These are phyloP conservation scores for sweet orange (Citrus sinensis) DNA, from an alignment of 345 rosid species.

Conservation along the genomic window DNA sequence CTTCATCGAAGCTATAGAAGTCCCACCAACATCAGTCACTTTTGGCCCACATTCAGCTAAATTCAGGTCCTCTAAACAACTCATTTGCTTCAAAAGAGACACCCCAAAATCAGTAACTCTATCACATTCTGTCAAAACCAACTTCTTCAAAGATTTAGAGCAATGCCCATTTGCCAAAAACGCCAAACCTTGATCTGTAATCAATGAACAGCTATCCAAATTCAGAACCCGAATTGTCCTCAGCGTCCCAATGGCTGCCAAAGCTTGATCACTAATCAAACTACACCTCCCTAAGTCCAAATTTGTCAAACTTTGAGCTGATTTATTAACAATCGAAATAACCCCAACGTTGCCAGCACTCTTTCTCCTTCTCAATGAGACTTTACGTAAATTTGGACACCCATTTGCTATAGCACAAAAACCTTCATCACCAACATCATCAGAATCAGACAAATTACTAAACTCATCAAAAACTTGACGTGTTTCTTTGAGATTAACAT, in stretches of 20 bases:
- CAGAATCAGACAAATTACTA: not conserved
- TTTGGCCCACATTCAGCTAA: constrained; percentile 44
- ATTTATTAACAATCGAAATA: constrained; percentile 14
- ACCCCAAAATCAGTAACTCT: constrained; percentile 38
- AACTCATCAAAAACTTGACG: not conserved
- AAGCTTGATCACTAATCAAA: constrained; percentile 33
- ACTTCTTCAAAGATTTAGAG: constrained; percentile 29
- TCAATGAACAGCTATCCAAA: constrained; percentile 34
- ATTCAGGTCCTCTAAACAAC: constrained; percentile 45
- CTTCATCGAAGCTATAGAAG: constrained; percentile 25
- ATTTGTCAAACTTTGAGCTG: constrained; percentile 22
- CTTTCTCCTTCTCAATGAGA: constrained; percentile 31
- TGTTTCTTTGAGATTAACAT: constrained; percentile 22
- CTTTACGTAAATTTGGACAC: constrained; percentile 27
- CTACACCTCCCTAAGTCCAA: constrained; percentile 41
- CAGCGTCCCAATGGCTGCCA: constrained; percentile 26
- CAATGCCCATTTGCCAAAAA: constrained; percentile 30
- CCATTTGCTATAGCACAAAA: constrained; percentile 28
- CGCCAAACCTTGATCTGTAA: constrained; percentile 35
- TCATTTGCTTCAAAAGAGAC: constrained; percentile 25
- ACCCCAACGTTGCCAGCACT: constrained; percentile 33
- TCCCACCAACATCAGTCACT: constrained; percentile 39
- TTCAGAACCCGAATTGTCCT: constrained; percentile 27
- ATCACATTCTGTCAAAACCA: constrained; percentile 40
- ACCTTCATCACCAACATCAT: constrained; percentile 33